Evolutionary conservation across 352 stramenopile species (phyloP), one percentile per base, ranked within the genome.

Genomic region (Nothophytophthora sp.): DNA sequence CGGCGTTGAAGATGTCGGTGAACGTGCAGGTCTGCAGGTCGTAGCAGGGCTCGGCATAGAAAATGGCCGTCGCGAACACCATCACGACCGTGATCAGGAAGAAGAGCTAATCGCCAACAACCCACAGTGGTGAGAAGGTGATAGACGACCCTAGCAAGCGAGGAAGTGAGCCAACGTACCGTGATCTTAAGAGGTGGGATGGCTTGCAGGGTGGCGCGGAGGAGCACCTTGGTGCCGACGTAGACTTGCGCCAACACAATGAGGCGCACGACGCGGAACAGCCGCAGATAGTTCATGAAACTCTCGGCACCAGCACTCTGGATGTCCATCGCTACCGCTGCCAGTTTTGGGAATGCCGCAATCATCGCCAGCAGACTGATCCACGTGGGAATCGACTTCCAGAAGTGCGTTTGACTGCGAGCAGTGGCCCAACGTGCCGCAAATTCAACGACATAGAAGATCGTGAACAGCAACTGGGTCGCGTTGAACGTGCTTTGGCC

Each of bases 1-100:
- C 72, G 0, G 74, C 62, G 54, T 86, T 86, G 39, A 86, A 75
- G 34, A 86, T 78, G 33, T 86, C 74, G 2, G 72, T 81, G 43
- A 86, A 86, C 1, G 58, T 66, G 53, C 70, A 85, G 3, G 57
- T 67, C 15, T 71, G 35, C 1, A 81, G 49, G 22, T 85, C 56
- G 42, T 82, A 85, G 37, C 73, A 85, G 12, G 73, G 73, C 25
- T 82, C 57, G n/a, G 71, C 58, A 33, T 81, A 82, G 55, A 75
- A 85, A 13, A 85, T 68, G 4, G 60, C 67, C 7, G 73, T 82
- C 5, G 70, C 70, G 45, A 82, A 82, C 24, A 81, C 41, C 73
- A 82, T 81, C 15, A 85, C 65, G 12, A 83, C 52, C 4, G 63
- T 76, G 35, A 82, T 53, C 6, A 84, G 43, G 57, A 81, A 85